phyloP scores from a whole-genome alignment of 805 yeast genomes.

The Candida ovalis region DNA sequence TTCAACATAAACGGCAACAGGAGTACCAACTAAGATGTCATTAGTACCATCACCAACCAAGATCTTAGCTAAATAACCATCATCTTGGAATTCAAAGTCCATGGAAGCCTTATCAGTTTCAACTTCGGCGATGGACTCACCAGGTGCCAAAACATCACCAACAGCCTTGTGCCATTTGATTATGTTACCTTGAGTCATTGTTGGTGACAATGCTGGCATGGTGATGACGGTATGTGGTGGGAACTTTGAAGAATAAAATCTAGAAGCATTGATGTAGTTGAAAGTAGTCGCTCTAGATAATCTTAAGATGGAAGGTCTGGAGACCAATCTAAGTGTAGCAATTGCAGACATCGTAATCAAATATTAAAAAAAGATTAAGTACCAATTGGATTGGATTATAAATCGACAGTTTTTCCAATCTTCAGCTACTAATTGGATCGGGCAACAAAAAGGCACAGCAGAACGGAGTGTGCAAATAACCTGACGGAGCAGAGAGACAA shows the following conservation, averaged over 20 bases:
- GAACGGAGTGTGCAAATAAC: too few species aligned
- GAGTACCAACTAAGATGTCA: conserved; percentile 90
- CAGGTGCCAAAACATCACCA: conserved; percentile 86
- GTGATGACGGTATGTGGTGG: conserved; percentile 74
- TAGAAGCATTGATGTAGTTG: conserved; percentile 12
- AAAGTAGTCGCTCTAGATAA: conserved; percentile 9
- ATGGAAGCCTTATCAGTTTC: conserved; percentile 97
- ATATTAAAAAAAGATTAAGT: too few species aligned
- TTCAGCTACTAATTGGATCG: too few species aligned
- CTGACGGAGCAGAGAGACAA: neutral
- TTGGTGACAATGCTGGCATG: conserved; percentile 99
- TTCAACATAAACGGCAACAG: conserved; percentile 96
- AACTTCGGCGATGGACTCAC: conserved; percentile 93
- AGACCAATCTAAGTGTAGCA: conserved; percentile 28
- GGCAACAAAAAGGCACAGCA: too few species aligned
- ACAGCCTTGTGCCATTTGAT: conserved; percentile 86
- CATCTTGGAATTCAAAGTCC: conserved; percentile 99
- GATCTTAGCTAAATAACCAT: conserved; percentile 86
- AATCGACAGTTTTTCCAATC: too few species aligned
- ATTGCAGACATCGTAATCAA: conserved; percentile 33
- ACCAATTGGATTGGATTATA: too few species aligned
- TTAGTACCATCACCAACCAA: conserved; percentile 79
- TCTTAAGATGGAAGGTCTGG: conserved; percentile 26
- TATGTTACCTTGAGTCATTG: conserved; percentile 95
- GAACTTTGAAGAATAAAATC: conserved; percentile 29